Conservation (phyloP, 1,284 basidiomycete species). For the Lentinula novae-zelandiae region DNA sequence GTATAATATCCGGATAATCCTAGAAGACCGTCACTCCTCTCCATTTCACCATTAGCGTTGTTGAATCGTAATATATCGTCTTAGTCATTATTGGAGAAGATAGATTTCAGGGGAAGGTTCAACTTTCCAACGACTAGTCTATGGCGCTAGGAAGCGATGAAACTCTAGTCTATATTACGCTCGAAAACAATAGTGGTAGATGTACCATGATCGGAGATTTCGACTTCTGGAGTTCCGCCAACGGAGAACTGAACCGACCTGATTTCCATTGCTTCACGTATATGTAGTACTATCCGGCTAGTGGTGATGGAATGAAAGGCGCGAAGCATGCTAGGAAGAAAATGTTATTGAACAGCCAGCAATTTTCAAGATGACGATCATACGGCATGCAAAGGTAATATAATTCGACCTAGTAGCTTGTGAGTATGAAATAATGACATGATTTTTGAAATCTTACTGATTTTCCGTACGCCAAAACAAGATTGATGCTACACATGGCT, state of each 20-base stretch:
- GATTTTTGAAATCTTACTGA: not conserved
- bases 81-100: too few species aligned
- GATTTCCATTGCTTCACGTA: not conserved
- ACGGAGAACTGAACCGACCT: not conserved
- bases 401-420: not conserved
- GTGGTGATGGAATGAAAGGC: not conserved
- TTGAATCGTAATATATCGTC: too few species aligned
- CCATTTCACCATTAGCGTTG: too few species aligned
- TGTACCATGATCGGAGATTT: not conserved
- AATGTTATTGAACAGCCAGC: not conserved
- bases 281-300: not conserved
- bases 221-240: not conserved
- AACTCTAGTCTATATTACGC: too few species aligned
- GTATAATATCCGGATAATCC: too few species aligned
- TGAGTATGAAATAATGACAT: not conserved
- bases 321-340: not conserved
- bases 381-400: not conserved
- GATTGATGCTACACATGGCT: not conserved
- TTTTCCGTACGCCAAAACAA: not conserved
- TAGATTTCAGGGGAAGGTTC: too few species aligned
- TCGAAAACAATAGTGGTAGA: not conserved
- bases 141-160: too few species aligned
- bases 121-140: too few species aligned
- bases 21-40: too few species aligned
- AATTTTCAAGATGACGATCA: not conserved